phyloP scores from a whole-genome alignment of 305 asterid genomes.

The Caryopteris hybrid region DNA sequence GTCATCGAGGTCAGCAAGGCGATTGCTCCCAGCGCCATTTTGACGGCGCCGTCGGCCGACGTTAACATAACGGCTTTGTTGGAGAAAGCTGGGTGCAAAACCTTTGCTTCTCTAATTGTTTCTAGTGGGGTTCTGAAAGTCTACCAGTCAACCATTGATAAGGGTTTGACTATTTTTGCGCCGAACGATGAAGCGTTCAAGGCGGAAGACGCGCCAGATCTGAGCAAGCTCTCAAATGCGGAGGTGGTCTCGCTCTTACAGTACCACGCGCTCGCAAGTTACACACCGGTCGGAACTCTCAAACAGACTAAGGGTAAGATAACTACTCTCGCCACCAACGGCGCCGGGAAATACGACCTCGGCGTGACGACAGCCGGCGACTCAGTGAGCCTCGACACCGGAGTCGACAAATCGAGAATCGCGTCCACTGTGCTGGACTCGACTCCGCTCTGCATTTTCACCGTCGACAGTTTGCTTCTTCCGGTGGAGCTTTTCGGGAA shows the following conservation, averaged over 20 bases:
- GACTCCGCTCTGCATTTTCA: conserved; percentile 80
- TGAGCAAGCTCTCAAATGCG: conserved; percentile 57
- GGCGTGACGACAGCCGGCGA: conserved; percentile 64
- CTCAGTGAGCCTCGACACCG: conserved; percentile 73
- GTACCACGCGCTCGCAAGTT: conserved; percentile 78
- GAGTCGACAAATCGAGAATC: conserved; percentile 71
- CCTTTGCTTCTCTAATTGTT: conserved; percentile 52
- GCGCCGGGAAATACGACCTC: conserved; percentile 72
- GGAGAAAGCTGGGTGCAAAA: conserved; percentile 92
- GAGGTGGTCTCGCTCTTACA: conserved; percentile 69
- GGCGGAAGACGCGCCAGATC: conserved; percentile 59
- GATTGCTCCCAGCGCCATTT: conserved; percentile 60
- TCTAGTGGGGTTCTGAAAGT: conserved; percentile 65
- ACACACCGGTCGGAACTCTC: conserved; percentile 70
- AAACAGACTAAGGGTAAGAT: conserved; percentile 48
- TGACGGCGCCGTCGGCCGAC: conserved; percentile 59
- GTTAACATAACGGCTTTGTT: conserved; percentile 64
- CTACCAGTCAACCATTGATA: conserved; percentile 42
- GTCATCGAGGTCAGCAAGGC: conserved; percentile 70
- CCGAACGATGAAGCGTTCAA: conserved; percentile 94
- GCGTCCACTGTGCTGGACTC: conserved; percentile 84
- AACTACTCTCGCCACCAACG: conserved; percentile 74
- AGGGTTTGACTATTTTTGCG: conserved; percentile 79
- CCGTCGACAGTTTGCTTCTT: conserved; percentile 73
- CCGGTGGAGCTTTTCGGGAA: conserved; percentile 80